Evolutionary conservation across 1,284 basidiomycete genomes (phyloP).

Genomic region (Ceratobasidium sp.): DNA sequence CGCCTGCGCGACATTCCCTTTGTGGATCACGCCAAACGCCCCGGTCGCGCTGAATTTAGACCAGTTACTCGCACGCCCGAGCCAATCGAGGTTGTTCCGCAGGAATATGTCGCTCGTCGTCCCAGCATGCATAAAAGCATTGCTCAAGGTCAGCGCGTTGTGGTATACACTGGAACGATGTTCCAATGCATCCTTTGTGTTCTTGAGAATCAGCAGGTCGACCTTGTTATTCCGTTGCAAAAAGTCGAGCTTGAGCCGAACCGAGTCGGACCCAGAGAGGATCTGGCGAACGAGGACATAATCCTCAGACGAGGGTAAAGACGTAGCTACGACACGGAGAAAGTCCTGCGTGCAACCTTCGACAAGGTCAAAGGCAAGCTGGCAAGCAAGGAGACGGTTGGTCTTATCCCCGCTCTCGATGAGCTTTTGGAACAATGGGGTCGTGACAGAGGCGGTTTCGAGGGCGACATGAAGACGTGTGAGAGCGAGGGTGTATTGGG

Average conservation of each 20-base stretch:
- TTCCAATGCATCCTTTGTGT: constrained; percentile 93
- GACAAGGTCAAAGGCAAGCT: constrained; percentile 93
- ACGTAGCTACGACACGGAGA: constrained; percentile 61
- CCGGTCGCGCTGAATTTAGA: constrained; percentile 97
- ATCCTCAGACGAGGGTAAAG: constrained; percentile 58
- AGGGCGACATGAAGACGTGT: constrained; percentile 91
- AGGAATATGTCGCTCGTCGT: constrained; percentile 94
- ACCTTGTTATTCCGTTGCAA: constrained; percentile 93
- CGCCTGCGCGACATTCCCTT: constrained; percentile 93
- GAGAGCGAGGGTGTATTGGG: constrained; percentile 78
- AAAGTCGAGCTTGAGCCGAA: constrained; percentile 94
- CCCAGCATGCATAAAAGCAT: constrained; percentile 96
- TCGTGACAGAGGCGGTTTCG: constrained; percentile 79
- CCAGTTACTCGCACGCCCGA: constrained; percentile 94
- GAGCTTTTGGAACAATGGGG: constrained; percentile 77
- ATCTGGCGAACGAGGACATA: constrained; percentile 84
- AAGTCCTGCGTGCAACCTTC: constrained; percentile 95
- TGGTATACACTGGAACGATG: constrained; percentile 96
- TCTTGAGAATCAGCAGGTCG: constrained; percentile 90
- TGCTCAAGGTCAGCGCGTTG: constrained; percentile 93
- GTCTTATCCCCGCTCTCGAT: constrained; percentile 65
- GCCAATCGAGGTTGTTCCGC: constrained; percentile 95
- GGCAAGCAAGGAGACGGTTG: constrained; percentile 85
- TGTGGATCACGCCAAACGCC: constrained; percentile 95
- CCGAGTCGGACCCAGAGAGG: constrained; percentile 88